These are phyloP conservation scores for Rhizoclosmatium sp. DNA, from an alignment of 192 early-diverging fungal species.

Conservation along the genomic window DNA sequence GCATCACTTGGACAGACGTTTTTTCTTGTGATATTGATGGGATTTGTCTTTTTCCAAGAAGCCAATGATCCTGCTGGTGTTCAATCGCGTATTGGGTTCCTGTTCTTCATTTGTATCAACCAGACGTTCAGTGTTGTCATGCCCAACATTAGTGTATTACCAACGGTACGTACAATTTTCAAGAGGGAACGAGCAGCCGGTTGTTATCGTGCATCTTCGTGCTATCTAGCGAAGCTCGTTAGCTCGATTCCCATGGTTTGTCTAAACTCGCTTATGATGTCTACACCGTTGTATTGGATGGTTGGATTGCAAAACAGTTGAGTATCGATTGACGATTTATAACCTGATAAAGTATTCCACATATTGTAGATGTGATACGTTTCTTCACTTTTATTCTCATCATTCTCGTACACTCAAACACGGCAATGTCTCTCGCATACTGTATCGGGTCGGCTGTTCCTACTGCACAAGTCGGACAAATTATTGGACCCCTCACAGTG, in stretches of 20 bases:
- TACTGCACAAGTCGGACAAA: constrained; percentile 51
- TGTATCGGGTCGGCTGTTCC: constrained; percentile 51
- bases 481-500: constrained; percentile 55
- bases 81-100: constrained; percentile 24
- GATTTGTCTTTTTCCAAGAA: constrained; percentile 38
- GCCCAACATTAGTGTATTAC: constrained; percentile 55
- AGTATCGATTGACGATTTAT: too few relatives aligned
- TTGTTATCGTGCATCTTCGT: constrained; percentile 69
- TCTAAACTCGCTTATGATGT: constrained; percentile 35
- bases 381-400: constrained; percentile 45
- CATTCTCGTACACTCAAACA: constrained; percentile 34
- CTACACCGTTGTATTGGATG: constrained; percentile 46
- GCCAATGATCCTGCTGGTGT: constrained; percentile 30
- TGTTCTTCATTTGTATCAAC: constrained; percentile 50
- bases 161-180: constrained; percentile 30
- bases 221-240: constrained; percentile 70
- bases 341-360: neutral
- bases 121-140: constrained; percentile 65
- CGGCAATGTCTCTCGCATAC: constrained; percentile 46
- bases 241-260: constrained; percentile 51
- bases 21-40: constrained; percentile 55
- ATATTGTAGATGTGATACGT: neutral
- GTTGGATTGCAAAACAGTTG: constrained; percentile 34
- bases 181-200: constrained; percentile 69
- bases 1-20: constrained; percentile 61